phyloP scores from a whole-genome alignment of 768 basidiomycete species.

The Leccinum boreale region DNA sequence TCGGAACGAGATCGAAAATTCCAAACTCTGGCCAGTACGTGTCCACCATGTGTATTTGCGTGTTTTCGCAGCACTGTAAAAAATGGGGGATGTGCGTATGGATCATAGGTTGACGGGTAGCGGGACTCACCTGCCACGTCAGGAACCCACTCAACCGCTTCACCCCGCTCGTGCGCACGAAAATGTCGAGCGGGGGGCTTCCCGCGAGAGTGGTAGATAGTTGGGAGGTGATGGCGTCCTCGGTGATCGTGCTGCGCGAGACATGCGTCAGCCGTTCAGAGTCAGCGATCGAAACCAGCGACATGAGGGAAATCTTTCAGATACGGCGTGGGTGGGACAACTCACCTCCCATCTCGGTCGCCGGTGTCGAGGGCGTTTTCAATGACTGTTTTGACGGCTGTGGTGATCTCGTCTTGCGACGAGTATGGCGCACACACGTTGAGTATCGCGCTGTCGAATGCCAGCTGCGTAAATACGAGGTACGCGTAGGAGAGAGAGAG shows the following conservation, averaged over 20 bases:
- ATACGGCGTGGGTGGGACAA: not conserved
- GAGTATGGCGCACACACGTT: slow-evolving; percentile 94
- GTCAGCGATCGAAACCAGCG: not conserved
- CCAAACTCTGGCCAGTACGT: slow-evolving; percentile 95
- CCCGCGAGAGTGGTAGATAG: slow-evolving; percentile 62
- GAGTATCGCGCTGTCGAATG: slow-evolving; percentile 63
- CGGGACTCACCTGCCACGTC: slow-evolving; percentile 83
- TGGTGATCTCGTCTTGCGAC: slow-evolving; percentile 87
- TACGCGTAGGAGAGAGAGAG: not conserved
- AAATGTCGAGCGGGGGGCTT: slow-evolving; percentile 82
- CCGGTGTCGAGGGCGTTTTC: slow-evolving; percentile 33
- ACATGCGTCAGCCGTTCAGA: not conserved
- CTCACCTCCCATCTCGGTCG: slow-evolving; percentile 27
- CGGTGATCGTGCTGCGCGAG: slow-evolving; percentile 49
- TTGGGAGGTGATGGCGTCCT: slow-evolving; percentile 61
- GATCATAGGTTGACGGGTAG: not conserved
- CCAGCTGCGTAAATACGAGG: not conserved
- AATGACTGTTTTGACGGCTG: slow-evolving; percentile 51
- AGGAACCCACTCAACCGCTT: slow-evolving; percentile 63
- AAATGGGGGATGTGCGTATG: not conserved
- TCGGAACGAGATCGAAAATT: slow-evolving; percentile 78
- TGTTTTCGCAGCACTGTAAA: slow-evolving; percentile 69
- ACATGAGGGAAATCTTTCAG: not conserved
- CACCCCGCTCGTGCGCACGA: slow-evolving; percentile 90
- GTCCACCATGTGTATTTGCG: slow-evolving; percentile 82